These are phyloP conservation scores for Fusarium sp. DNA, from an alignment of 2,329 filamentous ascomycete species.

Conservation along the genomic window DNA sequence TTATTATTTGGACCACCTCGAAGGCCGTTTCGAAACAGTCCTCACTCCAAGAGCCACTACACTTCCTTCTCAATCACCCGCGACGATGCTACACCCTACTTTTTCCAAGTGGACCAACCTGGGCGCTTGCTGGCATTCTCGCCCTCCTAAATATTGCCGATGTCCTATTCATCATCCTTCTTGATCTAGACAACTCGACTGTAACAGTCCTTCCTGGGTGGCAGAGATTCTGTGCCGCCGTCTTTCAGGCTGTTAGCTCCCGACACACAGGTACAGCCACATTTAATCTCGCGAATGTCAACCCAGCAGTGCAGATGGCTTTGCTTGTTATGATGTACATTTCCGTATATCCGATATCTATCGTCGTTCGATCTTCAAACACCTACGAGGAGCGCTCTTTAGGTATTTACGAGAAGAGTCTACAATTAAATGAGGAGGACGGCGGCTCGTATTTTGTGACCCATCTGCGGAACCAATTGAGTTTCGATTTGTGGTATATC, in stretches of 20 bases:
- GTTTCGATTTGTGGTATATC: slow-evolving; percentile 58
- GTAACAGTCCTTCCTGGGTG: slow-evolving; percentile 60
- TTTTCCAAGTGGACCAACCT: slow-evolving; percentile 70
- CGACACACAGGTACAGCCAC: slow-evolving; percentile 63
- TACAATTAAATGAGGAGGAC: slow-evolving; percentile 47
- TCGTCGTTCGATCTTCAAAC: slow-evolving; percentile 70
- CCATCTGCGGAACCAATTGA: slow-evolving; percentile 55
- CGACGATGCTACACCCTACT: slow-evolving; percentile 72
- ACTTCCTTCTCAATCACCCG: slow-evolving; percentile 72
- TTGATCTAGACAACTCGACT: slow-evolving; percentile 64
- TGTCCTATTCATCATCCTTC: slow-evolving; percentile 64
- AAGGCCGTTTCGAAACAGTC: slow-evolving; percentile 58
- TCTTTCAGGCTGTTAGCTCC: slow-evolving; percentile 68
- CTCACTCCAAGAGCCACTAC: slow-evolving; percentile 58
- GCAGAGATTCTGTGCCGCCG: slow-evolving; percentile 64
- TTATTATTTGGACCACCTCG: slow-evolving; percentile 68
- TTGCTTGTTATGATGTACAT: slow-evolving; percentile 77
- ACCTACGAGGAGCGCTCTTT: slow-evolving; percentile 72
- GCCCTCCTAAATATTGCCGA: slow-evolving; percentile 66
- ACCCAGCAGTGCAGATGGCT: slow-evolving; percentile 67
- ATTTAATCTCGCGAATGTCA: slow-evolving; percentile 63
- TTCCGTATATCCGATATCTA: slow-evolving; percentile 70
- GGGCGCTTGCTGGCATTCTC: slow-evolving; percentile 66
- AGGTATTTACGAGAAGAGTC: slow-evolving; percentile 63
- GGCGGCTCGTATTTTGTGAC: slow-evolving; percentile 49